Evolutionary conservation across 1,284 basidiomycete species (phyloP), one percentile per base, ranked within the genome.

Genomic region (Apiotrichum gracile): DNA sequence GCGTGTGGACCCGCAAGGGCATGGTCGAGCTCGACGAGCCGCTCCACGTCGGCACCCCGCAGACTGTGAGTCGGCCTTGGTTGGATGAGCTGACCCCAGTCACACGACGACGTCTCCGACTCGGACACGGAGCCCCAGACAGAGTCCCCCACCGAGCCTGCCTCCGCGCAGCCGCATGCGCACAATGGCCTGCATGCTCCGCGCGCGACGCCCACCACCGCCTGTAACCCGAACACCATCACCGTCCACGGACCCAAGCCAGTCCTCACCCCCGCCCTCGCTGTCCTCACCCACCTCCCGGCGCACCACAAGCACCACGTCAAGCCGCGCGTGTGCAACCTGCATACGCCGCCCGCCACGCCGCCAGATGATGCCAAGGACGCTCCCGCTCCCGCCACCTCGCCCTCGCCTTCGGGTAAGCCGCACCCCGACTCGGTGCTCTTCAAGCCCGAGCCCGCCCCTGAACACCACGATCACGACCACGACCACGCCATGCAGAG

Each of bases 271-370:
- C 43, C 43, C 1, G 43, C 43, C 25, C 41, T 45, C 29, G 43
- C 43, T 8, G 43, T 13, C 6, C 43, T 33, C 10, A 22, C 29
- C 17, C 43, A 45, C 21, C 21, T 45, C 1, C 17, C 43, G 3
- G 37, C 37, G 19, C 10, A 27, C 38, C 14, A 19, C 47, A 26
- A 27, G 27, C 37, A 16, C 12, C 40, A 39, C 38, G 38, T 31
- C 43, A 17, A 45, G 29, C 29, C 19, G 10, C 26, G 31, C 35
- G 21, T 35, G n/a, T n/a, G n/a, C n/a, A n/a, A n/a, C 17, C 49
- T 24, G n/a, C 26, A 21, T 29, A 51, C 49, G 1, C 49, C 49
- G 26, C 49, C 49, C 3, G 33, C n/a, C 22, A 51, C 49, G 12
- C 42, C 49, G 17, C 42, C 49, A 12, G 33, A 44, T 34, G 33